These are phyloP conservation scores for Diutina catenulata DNA, from an alignment of 1,139 yeast genomes.

Conservation along the genomic window DNA sequence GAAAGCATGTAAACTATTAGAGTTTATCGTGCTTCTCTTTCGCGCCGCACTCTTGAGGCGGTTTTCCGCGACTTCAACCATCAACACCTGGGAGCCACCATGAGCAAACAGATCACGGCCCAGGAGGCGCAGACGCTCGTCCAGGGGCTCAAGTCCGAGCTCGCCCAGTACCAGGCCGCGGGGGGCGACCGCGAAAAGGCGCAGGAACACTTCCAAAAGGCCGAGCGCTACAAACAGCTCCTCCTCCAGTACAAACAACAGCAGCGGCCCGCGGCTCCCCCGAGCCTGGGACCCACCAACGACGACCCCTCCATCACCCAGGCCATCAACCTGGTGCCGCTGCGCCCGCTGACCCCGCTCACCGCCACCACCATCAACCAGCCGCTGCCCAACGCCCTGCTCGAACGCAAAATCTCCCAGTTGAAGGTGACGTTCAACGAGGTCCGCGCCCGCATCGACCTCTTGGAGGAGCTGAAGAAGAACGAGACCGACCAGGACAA, in stretches of 20 bases:
- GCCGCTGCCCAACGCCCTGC: slow-evolving; percentile 1
- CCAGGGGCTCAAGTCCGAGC: slow-evolving; percentile 3
- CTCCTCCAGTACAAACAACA: slow-evolving; percentile 1
- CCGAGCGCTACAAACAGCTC: slow-evolving; percentile 2
- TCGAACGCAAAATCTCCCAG: background rate
- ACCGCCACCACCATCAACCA: background rate
- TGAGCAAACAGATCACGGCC: slow-evolving; percentile 1
- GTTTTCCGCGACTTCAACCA: too few relatives aligned
- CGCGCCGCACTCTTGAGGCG: too few relatives aligned
- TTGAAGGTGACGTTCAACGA: slow-evolving; percentile 3
- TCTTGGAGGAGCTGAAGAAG: background rate
- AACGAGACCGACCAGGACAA: slow-evolving; percentile 1
- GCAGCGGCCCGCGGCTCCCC: background rate
- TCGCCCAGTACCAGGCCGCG: background rate
- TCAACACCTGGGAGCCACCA: too few relatives aligned
- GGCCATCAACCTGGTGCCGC: background rate
- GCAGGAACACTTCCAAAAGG: slow-evolving; percentile 1
- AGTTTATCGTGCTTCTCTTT: too few relatives aligned
- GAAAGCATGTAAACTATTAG: too few relatives aligned
- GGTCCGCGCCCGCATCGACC: background rate
- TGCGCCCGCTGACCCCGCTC: background rate
- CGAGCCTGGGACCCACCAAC: too few relatives aligned
- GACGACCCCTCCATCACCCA: background rate
- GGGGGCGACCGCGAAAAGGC: background rate
- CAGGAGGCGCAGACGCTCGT: slow-evolving; percentile 2